A percentile compares a stretch with the other conserved stretches of the same genome.
phyloP scores from a whole-genome alignment of 768 basidiomycete species.

The Melanogaster broomeanus region DNA sequence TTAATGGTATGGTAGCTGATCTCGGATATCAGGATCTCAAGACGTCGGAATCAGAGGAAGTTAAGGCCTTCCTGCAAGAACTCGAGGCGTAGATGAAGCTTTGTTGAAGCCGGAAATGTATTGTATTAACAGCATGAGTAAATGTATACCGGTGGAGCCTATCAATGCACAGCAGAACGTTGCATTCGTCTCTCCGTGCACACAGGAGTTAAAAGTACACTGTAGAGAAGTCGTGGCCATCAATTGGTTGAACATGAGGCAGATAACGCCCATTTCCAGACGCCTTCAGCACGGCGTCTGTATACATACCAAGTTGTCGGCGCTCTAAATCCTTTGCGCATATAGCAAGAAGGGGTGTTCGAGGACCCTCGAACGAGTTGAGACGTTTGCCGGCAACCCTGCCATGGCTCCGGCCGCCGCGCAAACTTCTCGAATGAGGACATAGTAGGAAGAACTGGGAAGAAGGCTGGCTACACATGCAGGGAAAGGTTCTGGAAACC shows the following conservation, averaged over 20 bases:
- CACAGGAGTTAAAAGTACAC: not conserved
- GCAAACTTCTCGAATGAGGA: constrained; percentile 10
- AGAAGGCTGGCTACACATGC: not conserved
- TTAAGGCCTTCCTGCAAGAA: constrained; percentile 56
- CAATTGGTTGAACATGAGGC: constrained; percentile 22
- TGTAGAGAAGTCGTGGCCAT: not conserved
- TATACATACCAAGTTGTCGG: constrained; percentile 18
- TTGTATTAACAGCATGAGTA: constrained; percentile 7
- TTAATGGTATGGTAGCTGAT: not conserved
- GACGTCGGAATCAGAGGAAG: constrained; percentile 45
- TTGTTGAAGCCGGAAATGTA: too few species aligned
- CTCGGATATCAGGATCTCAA: constrained; percentile 54
- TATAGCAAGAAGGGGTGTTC: constrained; percentile 15
- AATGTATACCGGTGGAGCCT: not conserved
- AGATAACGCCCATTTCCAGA: constrained; percentile 21
- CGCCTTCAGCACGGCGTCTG: constrained; percentile 23
- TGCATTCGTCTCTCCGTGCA: not conserved
- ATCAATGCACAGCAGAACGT: not conserved
- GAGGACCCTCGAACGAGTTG: constrained; percentile 14
- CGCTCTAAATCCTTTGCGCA: constrained; percentile 5
- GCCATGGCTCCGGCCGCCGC: constrained; percentile 17
- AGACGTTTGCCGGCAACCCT: constrained; percentile 1
- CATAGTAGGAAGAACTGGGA: too few species aligned
- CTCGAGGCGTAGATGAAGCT: constrained; percentile 54
- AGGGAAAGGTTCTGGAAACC: constrained; percentile 8